phyloP scores from a whole-genome alignment of 768 basidiomycete genomes.

The Rhizopogon vesiculosus region DNA sequence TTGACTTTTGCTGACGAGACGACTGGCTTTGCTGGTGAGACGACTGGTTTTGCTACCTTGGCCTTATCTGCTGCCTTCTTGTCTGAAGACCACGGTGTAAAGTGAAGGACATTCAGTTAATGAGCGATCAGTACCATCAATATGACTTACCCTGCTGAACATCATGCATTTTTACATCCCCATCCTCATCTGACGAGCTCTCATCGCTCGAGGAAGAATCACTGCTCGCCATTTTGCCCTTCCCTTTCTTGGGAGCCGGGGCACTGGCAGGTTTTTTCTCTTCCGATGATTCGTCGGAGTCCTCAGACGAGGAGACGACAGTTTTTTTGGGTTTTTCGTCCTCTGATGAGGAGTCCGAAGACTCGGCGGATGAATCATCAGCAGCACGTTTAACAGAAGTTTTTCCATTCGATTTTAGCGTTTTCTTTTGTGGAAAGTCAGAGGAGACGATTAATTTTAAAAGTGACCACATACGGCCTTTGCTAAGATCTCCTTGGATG shows the following conservation, averaged over 20 bases:
- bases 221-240: neutral
- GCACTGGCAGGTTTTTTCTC: constrained; percentile 20
- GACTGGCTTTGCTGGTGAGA: constrained; percentile 22
- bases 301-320: constrained; percentile 13
- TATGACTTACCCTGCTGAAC: neutral
- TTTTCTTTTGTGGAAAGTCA: constrained; percentile 12
- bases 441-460: neutral
- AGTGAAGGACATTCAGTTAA: neutral
- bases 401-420: constrained; percentile 15
- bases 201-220: constrained; percentile 11
- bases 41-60: constrained; percentile 24
- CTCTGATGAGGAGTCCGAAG: constrained; percentile 28
- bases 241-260: constrained; percentile 15
- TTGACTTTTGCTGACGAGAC: constrained; percentile 16
- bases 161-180: constrained; percentile 9
- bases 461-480: constrained; percentile 28
- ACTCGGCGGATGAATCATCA: constrained; percentile 23
- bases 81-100: constrained; percentile 29
- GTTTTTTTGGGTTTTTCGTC: constrained; percentile 28
- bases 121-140: neutral
- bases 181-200: constrained; percentile 15
- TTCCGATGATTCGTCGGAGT: constrained; percentile 17
- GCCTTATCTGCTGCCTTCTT: constrained; percentile 31
- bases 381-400: constrained; percentile 10
- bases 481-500: constrained; percentile 39